Evolutionary conservation across 2,329 filamentous ascomycete species (phyloP), one percentile per base, ranked within the genome.

Genomic region (Diaporthe sp.): DNA sequence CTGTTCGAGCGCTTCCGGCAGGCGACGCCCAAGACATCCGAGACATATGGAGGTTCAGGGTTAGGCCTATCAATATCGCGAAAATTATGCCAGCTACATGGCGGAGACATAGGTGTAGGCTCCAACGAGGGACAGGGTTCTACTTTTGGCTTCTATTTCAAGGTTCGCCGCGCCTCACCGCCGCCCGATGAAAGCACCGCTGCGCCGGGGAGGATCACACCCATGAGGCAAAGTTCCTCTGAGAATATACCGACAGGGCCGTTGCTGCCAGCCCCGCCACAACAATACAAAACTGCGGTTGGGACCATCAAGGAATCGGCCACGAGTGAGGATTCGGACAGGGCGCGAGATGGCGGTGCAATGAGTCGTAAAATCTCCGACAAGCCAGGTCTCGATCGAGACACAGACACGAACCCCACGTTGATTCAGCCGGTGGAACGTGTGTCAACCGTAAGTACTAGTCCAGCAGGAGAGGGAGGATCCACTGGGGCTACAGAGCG

Each of bases 21-120:
- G 47, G 70, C 70, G 2, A 71, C 70, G 12, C 70, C 70, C 13
- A 71, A 71, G 70, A 71, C 70, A 4, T 71, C 70, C n/a, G 70
- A 71, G 30, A 71, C 51, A 19, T 71, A 71, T 15, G 70, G 70
- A 19, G 70, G 70, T 0, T 71, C 70, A 5, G 70, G 70, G 5
- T 15, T 71, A 27, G 70, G 70, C 19, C 32, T 71, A 19, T 71
- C 70, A 19, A 71, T 71, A 22, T 63, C 70, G 15, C 51, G 70
- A 17, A 71, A 71, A 25, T 1, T 71, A 30, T 71, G 70, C 27
- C 70, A 71, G 32, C n/a, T 71, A 7, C 70, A 71, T 17, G 70
- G 70, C 4, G 70, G 70, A 42, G 70, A 71, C 37, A 71, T 71
- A n/a, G 56, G 70, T 13, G 70, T 71, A 3, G 70, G 56, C 12